Conservation (phyloP, 352 stramenopile species). For the Phytophthora europaea region DNA sequence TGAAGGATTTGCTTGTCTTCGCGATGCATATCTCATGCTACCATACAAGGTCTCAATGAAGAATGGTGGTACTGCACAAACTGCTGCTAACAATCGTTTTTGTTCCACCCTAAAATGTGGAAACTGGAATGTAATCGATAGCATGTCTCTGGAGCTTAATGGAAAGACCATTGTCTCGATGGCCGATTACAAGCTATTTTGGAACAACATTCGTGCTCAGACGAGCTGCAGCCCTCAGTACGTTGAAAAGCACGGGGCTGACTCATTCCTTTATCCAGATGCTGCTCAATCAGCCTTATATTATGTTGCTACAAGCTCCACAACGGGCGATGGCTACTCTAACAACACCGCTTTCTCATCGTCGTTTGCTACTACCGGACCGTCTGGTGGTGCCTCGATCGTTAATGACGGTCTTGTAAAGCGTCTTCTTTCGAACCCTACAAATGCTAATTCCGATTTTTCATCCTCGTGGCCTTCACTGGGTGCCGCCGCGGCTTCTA, state of each 20-base stretch:
- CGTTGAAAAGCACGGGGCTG: conserved; percentile 21
- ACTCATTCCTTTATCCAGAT: conserved; percentile 17
- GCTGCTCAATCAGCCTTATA: background rate
- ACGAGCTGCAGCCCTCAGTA: conserved; percentile 5
- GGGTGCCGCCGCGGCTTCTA: conserved; percentile 6
- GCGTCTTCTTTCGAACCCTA: conserved; percentile 16
- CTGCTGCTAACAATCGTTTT: conserved; percentile 6
- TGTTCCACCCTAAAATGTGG: conserved; percentile 6
- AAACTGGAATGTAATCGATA: conserved; percentile 24
- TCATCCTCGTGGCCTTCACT: background rate
- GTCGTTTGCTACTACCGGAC: background rate
- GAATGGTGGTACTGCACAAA: conserved; percentile 5
- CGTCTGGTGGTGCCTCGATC: background rate
- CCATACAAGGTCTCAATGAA: conserved; percentile 18
- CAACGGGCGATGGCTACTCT: conserved; percentile 9
- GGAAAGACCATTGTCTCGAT: conserved; percentile 2
- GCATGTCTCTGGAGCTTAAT: background rate
- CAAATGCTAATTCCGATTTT: background rate
- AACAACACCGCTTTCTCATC: conserved; percentile 8
- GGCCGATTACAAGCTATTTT: conserved; percentile 17
- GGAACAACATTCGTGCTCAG: conserved; percentile 23
- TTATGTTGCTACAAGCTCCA: background rate
- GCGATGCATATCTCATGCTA: conserved; percentile 12
- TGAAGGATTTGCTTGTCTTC: conserved; percentile 12
- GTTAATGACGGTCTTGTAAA: conserved; percentile 14